These are phyloP conservation scores for Ceratocystis alfenasii DNA, from an alignment of 2,329 filamentous ascomycete species.

Conservation along the genomic window DNA sequence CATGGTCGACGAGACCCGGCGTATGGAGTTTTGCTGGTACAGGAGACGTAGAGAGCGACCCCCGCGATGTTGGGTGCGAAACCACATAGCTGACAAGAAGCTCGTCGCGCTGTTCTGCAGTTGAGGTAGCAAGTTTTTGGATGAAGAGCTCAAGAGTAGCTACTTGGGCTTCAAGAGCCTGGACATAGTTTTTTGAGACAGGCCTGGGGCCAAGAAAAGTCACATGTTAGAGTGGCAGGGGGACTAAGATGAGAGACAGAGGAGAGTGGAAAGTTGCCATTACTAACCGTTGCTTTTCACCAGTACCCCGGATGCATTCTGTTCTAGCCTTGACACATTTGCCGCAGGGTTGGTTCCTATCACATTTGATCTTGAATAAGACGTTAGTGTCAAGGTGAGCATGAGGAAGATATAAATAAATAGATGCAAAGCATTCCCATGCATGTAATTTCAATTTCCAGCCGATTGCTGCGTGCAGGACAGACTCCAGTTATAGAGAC, in stretches of 20 bases:
- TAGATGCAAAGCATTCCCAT: neutral
- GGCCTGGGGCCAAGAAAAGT: constrained; percentile 28
- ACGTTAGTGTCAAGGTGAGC: constrained; percentile 26
- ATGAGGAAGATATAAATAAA: neutral
- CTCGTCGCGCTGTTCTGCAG: constrained; percentile 32
- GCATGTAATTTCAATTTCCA: too few species aligned
- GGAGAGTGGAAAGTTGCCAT: neutral
- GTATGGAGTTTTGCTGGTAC: neutral
- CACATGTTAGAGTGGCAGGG: neutral
- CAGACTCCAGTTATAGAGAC: too few species aligned
- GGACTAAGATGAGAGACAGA: neutral
- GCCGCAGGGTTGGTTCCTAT: constrained; percentile 39
- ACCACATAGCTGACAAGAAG: constrained; percentile 31
- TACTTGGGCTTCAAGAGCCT: constrained; percentile 38
- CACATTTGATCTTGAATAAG: constrained; percentile 37
- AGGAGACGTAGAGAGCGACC: constrained; percentile 23
- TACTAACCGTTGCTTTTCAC: constrained; percentile 34
- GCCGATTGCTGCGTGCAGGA: too few species aligned
- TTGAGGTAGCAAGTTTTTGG: constrained; percentile 33
- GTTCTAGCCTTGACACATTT: constrained; percentile 36
- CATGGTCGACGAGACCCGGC: constrained; percentile 3
- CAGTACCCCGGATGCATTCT: constrained; percentile 33
- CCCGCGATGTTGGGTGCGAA: neutral
- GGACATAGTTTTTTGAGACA: constrained; percentile 36
- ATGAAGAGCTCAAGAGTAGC: constrained; percentile 37